Base-by-base conservation (phyloP, 164 flowering plant species). In the Malania oleifera region DNA sequence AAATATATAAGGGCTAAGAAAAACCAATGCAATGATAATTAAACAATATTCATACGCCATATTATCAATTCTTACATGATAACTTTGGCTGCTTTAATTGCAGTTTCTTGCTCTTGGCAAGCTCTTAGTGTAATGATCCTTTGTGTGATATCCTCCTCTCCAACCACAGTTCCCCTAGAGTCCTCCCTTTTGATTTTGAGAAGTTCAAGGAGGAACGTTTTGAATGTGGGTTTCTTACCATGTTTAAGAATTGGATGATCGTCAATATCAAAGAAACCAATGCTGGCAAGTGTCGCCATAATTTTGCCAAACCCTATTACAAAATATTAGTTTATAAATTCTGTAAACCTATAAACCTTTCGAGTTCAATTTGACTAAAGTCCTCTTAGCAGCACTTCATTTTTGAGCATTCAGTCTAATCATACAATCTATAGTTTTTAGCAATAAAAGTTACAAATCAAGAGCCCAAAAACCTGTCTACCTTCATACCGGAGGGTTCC, bases 401-500 rank as follows among this genome's bases (percentile, higher is more conserved):
- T n/a, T n/a, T n/a, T n/a, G n/a, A n/a, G n/a, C n/a, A n/a, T n/a
- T n/a, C n/a, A 50, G 31, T 50, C 53, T n/a, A 50, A 15, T 14
- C 39, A 60, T 39, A 11, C 34, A 56, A 43, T 10, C 39, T 43
- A 25, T 43, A 49, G 23, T 52, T 22, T 4, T 29, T 17, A n/a
- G 8, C 11, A 13, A n/a, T 17, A n/a, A 43, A 13, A 18, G n/a
- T 26, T 26, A 27, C 3, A 15, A 43, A 45, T 13, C 35, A 34
- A 22, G 9, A 39, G n/a, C 27, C 11, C 13, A 60, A 47, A 56
- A 1, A 37, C 18, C 60, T 26, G 41, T 4, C 72, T 78, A 62
- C 99, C 99, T 95, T 91, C 96, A 57, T 88, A 95, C 57, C 99
- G 90, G 26, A 95, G 86, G 53, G 99, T 95, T 73, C 93, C 99